These are phyloP conservation scores for Zizania latifolia DNA, from an alignment of 176 grass and related monocot species.

Conservation along the genomic window DNA sequence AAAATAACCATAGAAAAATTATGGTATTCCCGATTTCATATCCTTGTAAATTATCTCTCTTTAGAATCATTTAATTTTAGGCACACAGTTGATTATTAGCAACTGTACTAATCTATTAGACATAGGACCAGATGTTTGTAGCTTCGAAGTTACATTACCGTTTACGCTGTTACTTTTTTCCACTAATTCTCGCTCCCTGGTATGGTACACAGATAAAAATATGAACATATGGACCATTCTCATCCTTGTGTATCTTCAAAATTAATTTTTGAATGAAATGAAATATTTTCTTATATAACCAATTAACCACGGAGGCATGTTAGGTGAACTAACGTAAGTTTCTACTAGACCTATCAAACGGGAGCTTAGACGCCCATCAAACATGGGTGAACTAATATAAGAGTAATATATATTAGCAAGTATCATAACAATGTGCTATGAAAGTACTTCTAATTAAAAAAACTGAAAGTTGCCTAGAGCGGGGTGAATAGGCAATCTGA, in stretches of 20 bases:
- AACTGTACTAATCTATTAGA: not conserved
- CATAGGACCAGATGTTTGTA: not conserved
- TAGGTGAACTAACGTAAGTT: not conserved
- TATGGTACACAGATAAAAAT: not conserved
- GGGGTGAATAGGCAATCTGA: too few relatives aligned
- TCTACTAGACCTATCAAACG: too few relatives aligned
- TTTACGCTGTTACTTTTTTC: not conserved
- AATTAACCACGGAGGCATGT: not conserved
- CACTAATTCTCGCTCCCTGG: not conserved
- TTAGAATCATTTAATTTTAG: not conserved
- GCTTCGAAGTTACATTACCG: not conserved
- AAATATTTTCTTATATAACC: not conserved
- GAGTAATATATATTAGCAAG: too few relatives aligned
- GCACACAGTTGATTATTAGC: not conserved
- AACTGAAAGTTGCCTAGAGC: too few relatives aligned
- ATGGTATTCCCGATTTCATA: too few relatives aligned
- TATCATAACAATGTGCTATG: too few relatives aligned
- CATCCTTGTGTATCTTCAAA: not conserved
- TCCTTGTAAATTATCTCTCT: too few relatives aligned
- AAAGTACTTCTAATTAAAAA: not conserved
- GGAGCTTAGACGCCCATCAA: too few relatives aligned
- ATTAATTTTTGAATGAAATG: not conserved
- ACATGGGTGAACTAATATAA: too few relatives aligned
- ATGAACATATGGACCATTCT: not conserved
- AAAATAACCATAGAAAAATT: too few relatives aligned